Conservation (phyloP, 106 monocot genomes). For the Apostasia shenzhenica region DNA sequence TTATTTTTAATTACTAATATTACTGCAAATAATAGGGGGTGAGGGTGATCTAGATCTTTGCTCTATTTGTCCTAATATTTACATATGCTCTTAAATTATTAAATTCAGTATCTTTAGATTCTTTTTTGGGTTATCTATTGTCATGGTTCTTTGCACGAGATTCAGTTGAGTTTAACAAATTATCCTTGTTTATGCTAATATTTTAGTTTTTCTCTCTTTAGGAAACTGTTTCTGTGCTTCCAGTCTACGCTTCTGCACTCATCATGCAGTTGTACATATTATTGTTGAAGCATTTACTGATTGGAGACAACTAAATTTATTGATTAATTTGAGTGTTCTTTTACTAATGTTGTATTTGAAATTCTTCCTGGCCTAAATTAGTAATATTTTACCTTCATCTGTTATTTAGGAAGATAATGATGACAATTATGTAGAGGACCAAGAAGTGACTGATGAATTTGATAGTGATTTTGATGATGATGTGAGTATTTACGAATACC, state of each 20-base stretch:
- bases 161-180: too few species aligned
- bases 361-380: neutral
- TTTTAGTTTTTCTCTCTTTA: neutral
- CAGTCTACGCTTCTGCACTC: neutral
- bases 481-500: conserved; percentile 38
- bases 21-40: neutral
- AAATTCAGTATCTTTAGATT: neutral
- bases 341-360: neutral
- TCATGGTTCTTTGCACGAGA: too few species aligned
- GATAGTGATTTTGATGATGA: conserved; percentile 97
- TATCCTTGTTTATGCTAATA: too few species aligned
- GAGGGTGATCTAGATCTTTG: neutral
- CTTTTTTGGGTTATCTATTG: too few species aligned
- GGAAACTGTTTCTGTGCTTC: neutral
- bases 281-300: neutral
- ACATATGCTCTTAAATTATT: neutral
- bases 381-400: neutral
- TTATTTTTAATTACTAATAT: neutral
- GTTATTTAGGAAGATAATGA: conserved; percentile 75
- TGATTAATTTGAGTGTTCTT: neutral
- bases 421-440: conserved; percentile 79
- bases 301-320: neutral
- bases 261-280: neutral
- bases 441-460: conserved; percentile 71
- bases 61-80: conserved; percentile 2